Evolutionary conservation across 2,329 filamentous ascomycete genomes (phyloP).

Genomic region (Pseudogymnoascus verrucosus): DNA sequence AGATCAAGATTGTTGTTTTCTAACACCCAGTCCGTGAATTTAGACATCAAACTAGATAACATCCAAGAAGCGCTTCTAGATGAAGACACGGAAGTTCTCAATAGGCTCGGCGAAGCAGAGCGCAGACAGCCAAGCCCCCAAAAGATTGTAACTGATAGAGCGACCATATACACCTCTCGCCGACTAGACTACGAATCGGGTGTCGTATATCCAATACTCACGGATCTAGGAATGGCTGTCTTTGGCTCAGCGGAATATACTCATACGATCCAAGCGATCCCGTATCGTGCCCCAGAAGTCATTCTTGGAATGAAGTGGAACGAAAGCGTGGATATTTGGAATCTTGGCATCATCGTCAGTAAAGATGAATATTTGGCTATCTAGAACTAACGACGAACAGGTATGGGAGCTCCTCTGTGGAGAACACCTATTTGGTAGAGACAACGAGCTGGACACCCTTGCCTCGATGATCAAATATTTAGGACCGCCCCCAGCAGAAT

Average conservation of each 20-base stretch:
- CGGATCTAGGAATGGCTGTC: not conserved
- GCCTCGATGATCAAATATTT: not conserved
- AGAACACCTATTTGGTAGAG: not conserved
- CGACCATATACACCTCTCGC: not conserved
- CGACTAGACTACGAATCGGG: not conserved
- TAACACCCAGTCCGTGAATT: not conserved
- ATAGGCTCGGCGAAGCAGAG: not conserved
- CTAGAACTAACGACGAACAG: not conserved
- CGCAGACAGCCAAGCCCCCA: not conserved
- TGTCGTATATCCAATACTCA: not conserved
- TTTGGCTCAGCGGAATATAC: not conserved
- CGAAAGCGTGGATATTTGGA: not conserved
- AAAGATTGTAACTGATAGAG: not conserved
- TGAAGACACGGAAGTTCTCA: not conserved
- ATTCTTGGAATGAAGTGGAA: not conserved
- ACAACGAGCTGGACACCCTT: not conserved
- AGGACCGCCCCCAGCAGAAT: not conserved
- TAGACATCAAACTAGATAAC: not conserved
- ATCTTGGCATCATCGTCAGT: not conserved
- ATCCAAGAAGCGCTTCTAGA: not conserved
- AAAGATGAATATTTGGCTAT: not conserved
- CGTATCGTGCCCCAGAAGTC: not conserved
- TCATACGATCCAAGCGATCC: not conserved
- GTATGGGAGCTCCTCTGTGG: not conserved
- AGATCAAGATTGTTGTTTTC: not conserved